Percentiles rank a stretch among this genome's conserved stretches.
phyloP scores from a whole-genome alignment of 805 yeast genomes.

The Zygosaccharomyces bailii region DNA sequence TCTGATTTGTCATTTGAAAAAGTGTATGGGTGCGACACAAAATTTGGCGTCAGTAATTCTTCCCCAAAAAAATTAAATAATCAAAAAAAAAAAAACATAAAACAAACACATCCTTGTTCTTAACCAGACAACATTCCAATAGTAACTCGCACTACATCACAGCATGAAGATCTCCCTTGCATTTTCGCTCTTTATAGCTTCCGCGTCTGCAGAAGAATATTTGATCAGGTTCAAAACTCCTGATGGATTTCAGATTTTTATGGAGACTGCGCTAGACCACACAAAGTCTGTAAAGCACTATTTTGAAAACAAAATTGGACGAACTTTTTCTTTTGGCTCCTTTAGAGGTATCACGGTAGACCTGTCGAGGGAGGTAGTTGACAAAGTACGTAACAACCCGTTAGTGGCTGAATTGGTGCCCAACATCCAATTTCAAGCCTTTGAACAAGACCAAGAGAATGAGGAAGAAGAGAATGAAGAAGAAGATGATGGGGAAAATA shows the following conservation, averaged over 20 bases:
- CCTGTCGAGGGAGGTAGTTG: constrained; percentile 47
- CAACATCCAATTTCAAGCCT: constrained; percentile 59
- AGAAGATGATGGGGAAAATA: constrained; percentile 14
- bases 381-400: constrained; percentile 53
- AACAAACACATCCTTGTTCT: neutral
- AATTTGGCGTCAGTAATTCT: constrained; percentile 14
- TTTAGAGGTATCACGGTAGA: constrained; percentile 69
- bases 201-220: constrained; percentile 34
- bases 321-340: constrained; percentile 61
- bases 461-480: constrained; percentile 8
- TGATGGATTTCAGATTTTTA: constrained; percentile 46
- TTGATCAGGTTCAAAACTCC: constrained; percentile 52
- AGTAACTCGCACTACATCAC: neutral
- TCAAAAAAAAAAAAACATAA: neutral
- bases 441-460: constrained; percentile 36
- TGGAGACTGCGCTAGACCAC: constrained; percentile 41
- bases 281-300: constrained; percentile 38
- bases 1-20: neutral
- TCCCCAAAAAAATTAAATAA: neutral
- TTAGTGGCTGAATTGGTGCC: constrained; percentile 65
- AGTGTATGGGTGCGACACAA: constrained; percentile 5
- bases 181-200: constrained; percentile 5
- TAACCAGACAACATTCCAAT: neutral
- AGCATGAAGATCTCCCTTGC: neutral
- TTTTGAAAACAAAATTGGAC: constrained; percentile 45